Percentiles rank a stretch among this genome's conserved stretches.
Conservation (phyloP, 306 rosid species). For the Cajanus cajan region DNA sequence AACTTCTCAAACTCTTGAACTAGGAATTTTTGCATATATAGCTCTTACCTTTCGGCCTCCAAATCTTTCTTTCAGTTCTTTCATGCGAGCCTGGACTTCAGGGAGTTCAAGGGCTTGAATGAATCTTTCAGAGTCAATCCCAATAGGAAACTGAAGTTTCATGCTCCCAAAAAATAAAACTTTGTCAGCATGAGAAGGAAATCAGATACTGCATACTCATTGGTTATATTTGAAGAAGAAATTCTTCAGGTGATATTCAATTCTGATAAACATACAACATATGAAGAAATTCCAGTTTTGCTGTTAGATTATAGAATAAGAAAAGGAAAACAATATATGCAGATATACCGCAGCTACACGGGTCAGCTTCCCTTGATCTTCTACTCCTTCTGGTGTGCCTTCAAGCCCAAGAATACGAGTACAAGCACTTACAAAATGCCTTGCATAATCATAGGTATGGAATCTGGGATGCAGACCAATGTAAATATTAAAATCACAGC, state of each 20-base stretch:
- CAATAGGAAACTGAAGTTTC: slow-evolving; percentile 88
- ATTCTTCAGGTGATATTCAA: neutral
- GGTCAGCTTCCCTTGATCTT: slow-evolving; percentile 93
- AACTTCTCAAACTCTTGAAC: neutral
- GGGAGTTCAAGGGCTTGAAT: slow-evolving; percentile 81
- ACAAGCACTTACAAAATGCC: slow-evolving; percentile 98
- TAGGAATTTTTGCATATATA: neutral
- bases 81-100: slow-evolving; percentile 82
- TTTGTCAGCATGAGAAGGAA: slow-evolving; percentile 34
- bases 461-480: slow-evolving; percentile 55
- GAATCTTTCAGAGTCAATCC: slow-evolving; percentile 88
- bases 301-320: slow-evolving; percentile 12
- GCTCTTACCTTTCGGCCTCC: slow-evolving; percentile 79
- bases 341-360: slow-evolving; percentile 91
- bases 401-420: slow-evolving; percentile 96
- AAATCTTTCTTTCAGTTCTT: slow-evolving; percentile 82
- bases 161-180: slow-evolving; percentile 34
- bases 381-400: slow-evolving; percentile 98
- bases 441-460: slow-evolving; percentile 96
- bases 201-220: slow-evolving; percentile 26
- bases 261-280: slow-evolving; percentile 23
- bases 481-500: neutral
- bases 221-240: neutral
- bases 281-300: slow-evolving; percentile 10
- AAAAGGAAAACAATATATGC: slow-evolving; percentile 28